phyloP scores from a whole-genome alignment of 163 green algal genomes.

The Prototheca wickerhamii region DNA sequence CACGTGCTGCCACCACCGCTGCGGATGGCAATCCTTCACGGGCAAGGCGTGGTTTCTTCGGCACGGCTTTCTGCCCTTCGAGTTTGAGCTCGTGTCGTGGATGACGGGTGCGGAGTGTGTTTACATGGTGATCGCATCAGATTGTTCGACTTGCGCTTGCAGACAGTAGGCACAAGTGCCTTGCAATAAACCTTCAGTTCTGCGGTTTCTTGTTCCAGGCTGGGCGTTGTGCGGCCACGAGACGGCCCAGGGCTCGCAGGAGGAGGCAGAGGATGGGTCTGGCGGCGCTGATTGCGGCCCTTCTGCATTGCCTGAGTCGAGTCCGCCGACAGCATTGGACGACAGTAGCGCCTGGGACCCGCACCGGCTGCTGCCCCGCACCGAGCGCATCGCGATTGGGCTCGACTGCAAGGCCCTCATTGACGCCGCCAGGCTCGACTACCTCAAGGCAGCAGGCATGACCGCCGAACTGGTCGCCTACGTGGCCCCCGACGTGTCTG shows the following conservation, averaged over 20 bases:
- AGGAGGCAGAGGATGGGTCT: neutral
- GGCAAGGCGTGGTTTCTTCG: slow-evolving; percentile 40
- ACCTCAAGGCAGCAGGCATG: slow-evolving; percentile 15
- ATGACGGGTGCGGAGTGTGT: slow-evolving; percentile 57
- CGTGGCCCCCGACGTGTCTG: slow-evolving; percentile 24
- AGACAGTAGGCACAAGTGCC: neutral
- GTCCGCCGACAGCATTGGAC: no score
- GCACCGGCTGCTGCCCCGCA: slow-evolving; percentile 20
- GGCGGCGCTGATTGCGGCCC: neutral
- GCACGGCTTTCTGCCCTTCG: slow-evolving; percentile 41
- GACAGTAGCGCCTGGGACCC: slow-evolving; percentile 13
- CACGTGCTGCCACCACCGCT: slow-evolving; percentile 81
- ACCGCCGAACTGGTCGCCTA: slow-evolving; percentile 25
- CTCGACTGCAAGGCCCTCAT: slow-evolving; percentile 69
- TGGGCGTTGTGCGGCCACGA: slow-evolving; percentile 67
- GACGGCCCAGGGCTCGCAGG: slow-evolving; percentile 15
- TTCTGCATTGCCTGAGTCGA: no score
- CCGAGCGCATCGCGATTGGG: slow-evolving; percentile 48
- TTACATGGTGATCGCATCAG: no score
- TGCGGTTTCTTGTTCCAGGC: slow-evolving; percentile 25
- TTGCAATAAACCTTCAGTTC: neutral
- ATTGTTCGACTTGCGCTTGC: no score
- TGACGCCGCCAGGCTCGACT: slow-evolving; percentile 45
- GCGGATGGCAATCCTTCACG: slow-evolving; percentile 62
- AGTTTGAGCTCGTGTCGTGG: slow-evolving; percentile 77